A percentile compares a stretch with the other conserved stretches of the same genome.
Evolutionary conservation across 1,284 basidiomycete genomes (phyloP).

Genomic region (Rhodofomes roseus): DNA sequence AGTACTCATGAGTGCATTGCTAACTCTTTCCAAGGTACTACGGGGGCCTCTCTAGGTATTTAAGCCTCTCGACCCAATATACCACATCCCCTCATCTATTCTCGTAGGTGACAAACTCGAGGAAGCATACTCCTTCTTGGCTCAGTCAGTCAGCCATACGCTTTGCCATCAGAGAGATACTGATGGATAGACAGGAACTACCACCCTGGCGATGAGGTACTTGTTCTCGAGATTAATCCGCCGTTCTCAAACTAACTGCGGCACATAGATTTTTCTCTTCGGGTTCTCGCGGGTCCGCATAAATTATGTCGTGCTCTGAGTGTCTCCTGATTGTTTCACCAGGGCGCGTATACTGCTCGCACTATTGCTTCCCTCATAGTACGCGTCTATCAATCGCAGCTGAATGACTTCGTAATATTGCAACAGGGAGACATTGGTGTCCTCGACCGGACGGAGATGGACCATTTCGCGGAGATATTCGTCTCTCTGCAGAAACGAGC

Average conservation of each 20-base stretch:
- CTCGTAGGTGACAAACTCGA: constrained; percentile 59
- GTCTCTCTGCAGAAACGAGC: constrained; percentile 56
- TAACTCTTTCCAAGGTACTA: constrained; percentile 39
- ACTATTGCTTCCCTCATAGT: constrained; percentile 70
- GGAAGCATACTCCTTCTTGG: constrained; percentile 69
- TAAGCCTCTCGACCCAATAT: background rate
- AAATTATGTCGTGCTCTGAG: background rate
- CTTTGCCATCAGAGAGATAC: background rate
- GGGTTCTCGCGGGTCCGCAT: constrained; percentile 61
- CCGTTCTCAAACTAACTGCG: background rate
- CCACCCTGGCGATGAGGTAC: constrained; percentile 63
- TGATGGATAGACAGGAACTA: constrained; percentile 48
- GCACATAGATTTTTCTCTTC: constrained; percentile 58
- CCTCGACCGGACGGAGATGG: constrained; percentile 64
- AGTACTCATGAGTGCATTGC: background rate
- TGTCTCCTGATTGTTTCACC: constrained; percentile 4
- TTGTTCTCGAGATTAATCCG: background rate
- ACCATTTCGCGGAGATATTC: constrained; percentile 61
- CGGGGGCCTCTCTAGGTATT: constrained; percentile 54
- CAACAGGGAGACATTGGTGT: constrained; percentile 46
- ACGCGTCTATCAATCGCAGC: constrained; percentile 16
- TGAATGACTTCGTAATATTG: background rate
- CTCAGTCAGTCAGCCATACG: constrained; percentile 49
- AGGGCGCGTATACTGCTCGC: constrained; percentile 70
- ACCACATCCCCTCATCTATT: constrained; percentile 4